Evolutionary conservation across 352 stramenopile species (phyloP).

Genomic region (Phytophthora pistaciae): DNA sequence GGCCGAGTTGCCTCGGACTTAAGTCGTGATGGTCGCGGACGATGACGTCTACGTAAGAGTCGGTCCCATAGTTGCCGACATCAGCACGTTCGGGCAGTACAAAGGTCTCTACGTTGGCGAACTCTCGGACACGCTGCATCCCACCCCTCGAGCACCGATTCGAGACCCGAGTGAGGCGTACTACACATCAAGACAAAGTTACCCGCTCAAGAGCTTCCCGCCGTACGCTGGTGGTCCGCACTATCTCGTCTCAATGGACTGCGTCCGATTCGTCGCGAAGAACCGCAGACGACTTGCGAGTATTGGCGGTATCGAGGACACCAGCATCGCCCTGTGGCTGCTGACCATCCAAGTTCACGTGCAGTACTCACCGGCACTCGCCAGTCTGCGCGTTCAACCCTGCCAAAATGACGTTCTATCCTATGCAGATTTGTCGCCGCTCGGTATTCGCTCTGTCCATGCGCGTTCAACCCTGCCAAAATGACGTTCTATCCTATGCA

Average conservation of each 20-base stretch:
- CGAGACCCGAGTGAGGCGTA: constrained; percentile 5
- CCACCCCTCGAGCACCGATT: constrained; percentile 42
- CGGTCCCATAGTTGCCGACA: background rate
- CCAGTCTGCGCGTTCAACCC: background rate
- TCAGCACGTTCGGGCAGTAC: background rate
- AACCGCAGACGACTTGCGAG: constrained; percentile 39
- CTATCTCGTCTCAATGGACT: constrained; percentile 58
- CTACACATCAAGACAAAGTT: constrained; percentile 14
- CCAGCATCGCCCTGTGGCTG: constrained; percentile 65
- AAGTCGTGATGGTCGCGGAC: constrained; percentile 59
- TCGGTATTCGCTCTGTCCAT: constrained; percentile 15
- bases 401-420: constrained; percentile 13
- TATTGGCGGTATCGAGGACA: constrained; percentile 57
- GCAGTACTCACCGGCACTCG: background rate
- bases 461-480: background rate
- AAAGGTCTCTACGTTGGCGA: constrained; percentile 22
- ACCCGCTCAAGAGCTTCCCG: constrained; percentile 30
- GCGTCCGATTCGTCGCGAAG: constrained; percentile 45
- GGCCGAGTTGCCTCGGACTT: background rate
- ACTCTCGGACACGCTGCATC: background rate
- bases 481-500: constrained; percentile 12
- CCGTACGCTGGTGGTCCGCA: constrained; percentile 49
- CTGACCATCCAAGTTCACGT: constrained; percentile 58
- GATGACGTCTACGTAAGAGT: constrained; percentile 60
- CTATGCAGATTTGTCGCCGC: constrained; percentile 13